These are phyloP conservation scores for Fagopyrum tataricum DNA, from an alignment of 148 eudicot genomes.

Conservation along the genomic window DNA sequence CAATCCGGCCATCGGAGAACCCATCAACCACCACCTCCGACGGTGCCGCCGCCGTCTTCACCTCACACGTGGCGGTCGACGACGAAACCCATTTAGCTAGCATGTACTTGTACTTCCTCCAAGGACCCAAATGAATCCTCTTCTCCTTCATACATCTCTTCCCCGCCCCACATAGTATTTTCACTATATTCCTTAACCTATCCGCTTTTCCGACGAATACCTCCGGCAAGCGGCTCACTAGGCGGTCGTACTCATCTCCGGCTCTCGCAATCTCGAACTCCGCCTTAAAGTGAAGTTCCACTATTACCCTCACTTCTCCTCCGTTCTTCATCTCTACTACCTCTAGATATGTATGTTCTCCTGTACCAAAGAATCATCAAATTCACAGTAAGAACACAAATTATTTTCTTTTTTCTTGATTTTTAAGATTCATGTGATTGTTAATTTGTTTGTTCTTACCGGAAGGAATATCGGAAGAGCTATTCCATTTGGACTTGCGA, in stretches of 20 bases:
- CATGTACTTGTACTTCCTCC: conserved; percentile 30
- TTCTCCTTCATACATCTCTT: conserved; percentile 32
- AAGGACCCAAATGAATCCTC: conserved; percentile 35
- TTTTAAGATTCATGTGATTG: too few species aligned
- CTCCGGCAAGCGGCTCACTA: conserved; percentile 25
- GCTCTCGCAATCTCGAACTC: conserved; percentile 34
- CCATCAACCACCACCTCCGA: neutral
- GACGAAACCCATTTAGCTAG: conserved; percentile 6
- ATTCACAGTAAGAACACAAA: neutral
- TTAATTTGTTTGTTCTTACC: neutral
- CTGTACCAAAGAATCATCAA: neutral
- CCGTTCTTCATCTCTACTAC: conserved; percentile 9
- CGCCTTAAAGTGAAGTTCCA: conserved; percentile 29
- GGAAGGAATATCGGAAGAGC: conserved; percentile 25
- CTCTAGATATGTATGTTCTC: conserved; percentile 4
- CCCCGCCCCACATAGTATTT: conserved; percentile 25
- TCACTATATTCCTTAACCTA: conserved; percentile 19
- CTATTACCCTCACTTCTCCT: conserved; percentile 20
- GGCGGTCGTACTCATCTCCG: conserved; percentile 23
- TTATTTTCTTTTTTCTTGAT: neutral
- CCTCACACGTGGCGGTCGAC: neutral
- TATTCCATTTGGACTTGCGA: conserved; percentile 28
- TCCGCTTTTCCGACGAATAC: conserved; percentile 26
- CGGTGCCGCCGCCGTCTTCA: neutral
- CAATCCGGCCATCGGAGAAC: neutral